Percentiles rank a stretch among this genome's conserved stretches.
Evolutionary conservation across 1,139 yeast genomes (phyloP).

Genomic region (Yamadazyma atlantica): DNA sequence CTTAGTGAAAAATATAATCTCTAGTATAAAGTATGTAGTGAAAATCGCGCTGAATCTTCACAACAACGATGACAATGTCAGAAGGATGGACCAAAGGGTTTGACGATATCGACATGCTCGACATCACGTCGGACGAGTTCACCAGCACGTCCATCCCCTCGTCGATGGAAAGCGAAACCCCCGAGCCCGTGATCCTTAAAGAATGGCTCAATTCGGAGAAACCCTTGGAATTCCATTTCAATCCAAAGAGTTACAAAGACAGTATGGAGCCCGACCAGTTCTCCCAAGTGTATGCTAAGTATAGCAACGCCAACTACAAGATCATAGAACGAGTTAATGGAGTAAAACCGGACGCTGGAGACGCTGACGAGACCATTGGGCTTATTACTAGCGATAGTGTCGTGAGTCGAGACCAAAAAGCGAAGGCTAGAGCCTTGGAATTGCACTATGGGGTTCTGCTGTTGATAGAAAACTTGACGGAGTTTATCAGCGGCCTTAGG

Average conservation of each 20-base stretch:
- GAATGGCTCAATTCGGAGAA: constrained; percentile 37
- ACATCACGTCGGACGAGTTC: constrained; percentile 22
- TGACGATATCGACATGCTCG: constrained; percentile 49
- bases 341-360: constrained; percentile 3
- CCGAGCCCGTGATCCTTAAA: constrained; percentile 24
- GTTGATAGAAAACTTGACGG: constrained; percentile 23
- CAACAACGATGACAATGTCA: neutral
- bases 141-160: constrained; percentile 16
- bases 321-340: constrained; percentile 26
- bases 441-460: constrained; percentile 30
- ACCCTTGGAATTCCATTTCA: constrained; percentile 32
- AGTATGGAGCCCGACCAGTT: constrained; percentile 22
- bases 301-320: constrained; percentile 35
- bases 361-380: constrained; percentile 32
- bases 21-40: no score
- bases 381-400: constrained; percentile 24
- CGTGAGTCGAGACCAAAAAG: constrained; percentile 11
- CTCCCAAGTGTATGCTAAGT: constrained; percentile 23
- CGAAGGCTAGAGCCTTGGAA: constrained; percentile 11
- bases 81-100: constrained; percentile 16
- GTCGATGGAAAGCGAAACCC: constrained; percentile 10
- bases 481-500: constrained; percentile 15
- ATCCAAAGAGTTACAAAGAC: constrained; percentile 24
- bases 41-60: no score
- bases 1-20: no score